Evolutionary conservation across 2,329 filamentous ascomycete genomes (phyloP), one percentile per base, ranked within the genome.

Genomic region (Aspergillus luchuensis): DNA sequence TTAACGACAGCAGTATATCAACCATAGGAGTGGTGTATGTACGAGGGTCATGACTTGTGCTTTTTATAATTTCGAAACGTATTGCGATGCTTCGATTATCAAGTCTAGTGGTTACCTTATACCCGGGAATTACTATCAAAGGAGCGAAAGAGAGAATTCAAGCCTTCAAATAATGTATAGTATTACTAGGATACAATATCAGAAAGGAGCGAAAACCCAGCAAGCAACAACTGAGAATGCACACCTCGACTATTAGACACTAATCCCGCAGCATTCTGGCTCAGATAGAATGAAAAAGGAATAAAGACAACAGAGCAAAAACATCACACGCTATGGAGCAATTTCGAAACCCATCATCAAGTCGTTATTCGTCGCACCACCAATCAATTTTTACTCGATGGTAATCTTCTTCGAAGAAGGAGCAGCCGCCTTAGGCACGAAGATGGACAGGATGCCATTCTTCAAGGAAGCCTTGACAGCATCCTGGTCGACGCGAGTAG

Each of bases 381-480:
- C 28, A 2, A 30, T 19, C 39, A 11, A 4, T n/a, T 15, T 66
- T 72, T 81, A 87, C 78, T 86, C 80, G 63, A 88, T 83, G 60
- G 76, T 78, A 68, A 88, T 85, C 75, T 81, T 84, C 74, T 81
- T 81, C 53, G 76, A 69, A 59, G 75, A 73, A 6, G 80, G 76
- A 13, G 79, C 78, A 60, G 78, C 72, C 23, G 80, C 79, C 78
- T 87, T 88, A 2, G 86, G 86, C 7, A 88, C 81, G 5, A 81
- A 68, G 45, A 88, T 80, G 57, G 76, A 82, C 56, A 88, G 73
- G 57, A 88, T 81, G 10, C 86, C 86, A 67, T 88, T 82, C 78
- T 84, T 87, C 72, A 88, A 71, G 56, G 76, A 83, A 19, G 86
- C 86, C 75, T 82, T 85, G 67, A 88, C 85, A n/a, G 74, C 78